Conservation (phyloP, 495 filamentous ascomycete species). For the Neurospora sp. region DNA sequence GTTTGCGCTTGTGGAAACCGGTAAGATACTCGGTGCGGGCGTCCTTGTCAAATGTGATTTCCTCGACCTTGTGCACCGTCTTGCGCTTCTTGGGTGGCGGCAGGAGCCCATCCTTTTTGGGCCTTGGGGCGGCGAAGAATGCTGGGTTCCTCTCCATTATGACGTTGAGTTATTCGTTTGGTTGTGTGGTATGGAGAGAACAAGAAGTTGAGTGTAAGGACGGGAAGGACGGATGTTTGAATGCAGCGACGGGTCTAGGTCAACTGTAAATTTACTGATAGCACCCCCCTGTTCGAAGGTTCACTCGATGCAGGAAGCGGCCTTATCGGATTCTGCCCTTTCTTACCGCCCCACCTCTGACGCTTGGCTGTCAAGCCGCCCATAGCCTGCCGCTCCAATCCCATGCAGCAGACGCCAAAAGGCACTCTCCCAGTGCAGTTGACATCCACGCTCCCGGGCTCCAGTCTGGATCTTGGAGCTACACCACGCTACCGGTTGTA, state of each 20-base stretch:
- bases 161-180: background rate
- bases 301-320: background rate
- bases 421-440: background rate
- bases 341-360: background rate
- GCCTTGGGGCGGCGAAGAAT: slow-evolving; percentile 40
- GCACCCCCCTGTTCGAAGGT: background rate
- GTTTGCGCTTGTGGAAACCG: slow-evolving; percentile 93
- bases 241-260: background rate
- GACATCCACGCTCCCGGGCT: background rate
- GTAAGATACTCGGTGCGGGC: slow-evolving; percentile 79
- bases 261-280: slow-evolving; percentile 1
- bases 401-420: background rate
- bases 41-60: slow-evolving; percentile 72
- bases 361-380: background rate
- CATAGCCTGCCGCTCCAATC: background rate
- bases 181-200: background rate
- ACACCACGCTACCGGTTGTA: background rate
- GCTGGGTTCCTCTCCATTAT: slow-evolving; percentile 4
- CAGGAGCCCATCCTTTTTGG: slow-evolving; percentile 34
- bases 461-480: background rate
- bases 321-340: background rate
- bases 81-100: slow-evolving; percentile 59
- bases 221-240: background rate
- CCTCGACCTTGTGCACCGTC: slow-evolving; percentile 48
- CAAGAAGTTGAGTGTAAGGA: background rate